Evolutionary conservation across 192 early-diverging fungal species (phyloP).

Genomic region (Entophlyctis luteolus): DNA sequence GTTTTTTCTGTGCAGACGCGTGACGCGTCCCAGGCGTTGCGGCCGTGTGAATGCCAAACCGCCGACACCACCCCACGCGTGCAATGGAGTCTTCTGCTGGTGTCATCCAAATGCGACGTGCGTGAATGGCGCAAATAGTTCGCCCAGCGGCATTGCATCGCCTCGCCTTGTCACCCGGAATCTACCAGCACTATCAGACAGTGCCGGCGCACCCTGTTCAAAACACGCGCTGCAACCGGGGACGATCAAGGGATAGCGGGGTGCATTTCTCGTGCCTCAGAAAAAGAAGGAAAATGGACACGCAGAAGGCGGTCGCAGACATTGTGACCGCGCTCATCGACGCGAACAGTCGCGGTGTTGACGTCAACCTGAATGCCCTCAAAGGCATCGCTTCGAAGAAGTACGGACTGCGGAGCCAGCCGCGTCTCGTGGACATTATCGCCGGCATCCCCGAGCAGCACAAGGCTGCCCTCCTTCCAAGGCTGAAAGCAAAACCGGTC

Average conservation of each 20-base stretch:
- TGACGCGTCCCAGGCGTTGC: not conserved
- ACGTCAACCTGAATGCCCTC: constrained; percentile 85
- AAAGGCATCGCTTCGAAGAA: constrained; percentile 54
- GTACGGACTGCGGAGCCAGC: constrained; percentile 79
- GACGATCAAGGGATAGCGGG: no score
- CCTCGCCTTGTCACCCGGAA: no score
- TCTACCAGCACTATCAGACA: no score
- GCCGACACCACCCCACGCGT: not conserved
- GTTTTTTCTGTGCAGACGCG: not conserved
- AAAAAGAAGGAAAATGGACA: no score
- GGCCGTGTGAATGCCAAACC: not conserved
- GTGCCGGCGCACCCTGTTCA: no score
- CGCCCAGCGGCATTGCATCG: not conserved
- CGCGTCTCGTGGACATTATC: constrained; percentile 94
- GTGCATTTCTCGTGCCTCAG: no score
- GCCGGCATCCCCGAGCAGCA: constrained; percentile 95
- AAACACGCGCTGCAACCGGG: no score
- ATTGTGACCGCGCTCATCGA: constrained; percentile 86
- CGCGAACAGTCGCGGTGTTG: constrained; percentile 59
- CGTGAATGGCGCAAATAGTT: not conserved
- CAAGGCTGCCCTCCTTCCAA: constrained; percentile 75
- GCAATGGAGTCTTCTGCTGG: not conserved
- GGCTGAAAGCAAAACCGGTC: constrained; percentile 91
- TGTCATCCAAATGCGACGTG: not conserved
- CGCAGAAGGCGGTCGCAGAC: constrained; percentile 35